phyloP scores from a whole-genome alignment of 2,329 filamentous ascomycete species.

The Talaromyces albobiverticillius region DNA sequence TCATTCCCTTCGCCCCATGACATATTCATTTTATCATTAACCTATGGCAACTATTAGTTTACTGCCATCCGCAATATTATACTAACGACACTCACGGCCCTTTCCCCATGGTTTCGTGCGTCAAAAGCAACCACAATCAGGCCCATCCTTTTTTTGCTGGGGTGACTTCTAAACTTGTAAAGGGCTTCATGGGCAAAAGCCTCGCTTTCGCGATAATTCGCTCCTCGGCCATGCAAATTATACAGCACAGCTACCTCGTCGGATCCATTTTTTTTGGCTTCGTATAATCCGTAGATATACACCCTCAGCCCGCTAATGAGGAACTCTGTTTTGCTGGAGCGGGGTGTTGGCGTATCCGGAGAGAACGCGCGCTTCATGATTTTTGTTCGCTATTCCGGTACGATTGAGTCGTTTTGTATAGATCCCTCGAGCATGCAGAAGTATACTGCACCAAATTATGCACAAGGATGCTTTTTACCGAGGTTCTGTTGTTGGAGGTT shows the following conservation, averaged over 20 bases:
- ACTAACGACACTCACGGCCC: neutral
- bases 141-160: neutral
- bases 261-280: slow-evolving; percentile 1
- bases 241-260: slow-evolving; percentile 10
- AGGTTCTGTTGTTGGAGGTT: no score
- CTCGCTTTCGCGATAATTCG: slow-evolving; percentile 4
- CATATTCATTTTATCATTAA: neutral
- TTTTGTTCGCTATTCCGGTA: no score
- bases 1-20: slow-evolving; percentile 6
- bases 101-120: slow-evolving; percentile 14
- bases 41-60: neutral
- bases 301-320: slow-evolving; percentile 10
- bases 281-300: slow-evolving; percentile 6
- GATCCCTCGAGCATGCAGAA: no score
- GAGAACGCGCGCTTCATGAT: neutral
- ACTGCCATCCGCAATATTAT: neutral
- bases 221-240: slow-evolving; percentile 4
- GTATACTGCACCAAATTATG: no score
- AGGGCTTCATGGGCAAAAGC: slow-evolving; percentile 5
- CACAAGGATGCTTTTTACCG: no score
- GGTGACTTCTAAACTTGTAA: neutral
- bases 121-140: slow-evolving; percentile 12
- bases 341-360: neutral
- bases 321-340: slow-evolving; percentile 9
- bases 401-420: no score